Base-by-base conservation (phyloP, 495 filamentous ascomycete species). In the Letharia columbiana region DNA sequence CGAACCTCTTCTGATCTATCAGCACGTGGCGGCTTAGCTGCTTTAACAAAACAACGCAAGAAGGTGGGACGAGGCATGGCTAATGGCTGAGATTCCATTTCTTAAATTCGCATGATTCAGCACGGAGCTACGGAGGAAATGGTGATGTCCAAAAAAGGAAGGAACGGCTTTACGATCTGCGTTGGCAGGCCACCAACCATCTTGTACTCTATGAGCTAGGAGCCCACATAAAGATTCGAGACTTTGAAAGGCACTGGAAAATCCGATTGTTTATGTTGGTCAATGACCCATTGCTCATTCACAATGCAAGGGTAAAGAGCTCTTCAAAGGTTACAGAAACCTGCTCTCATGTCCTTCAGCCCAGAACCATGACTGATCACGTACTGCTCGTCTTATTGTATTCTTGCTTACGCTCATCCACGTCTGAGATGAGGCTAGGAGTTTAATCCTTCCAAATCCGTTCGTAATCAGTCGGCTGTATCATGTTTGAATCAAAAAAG, bases 1-100 rank as follows among this genome's bases (percentile, higher is more conserved):
- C 73, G 94, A 98, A 76, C 94, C 94, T n/a, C 80, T 98, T 47
- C 80, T 98, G 39, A 85, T 98, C 64, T 98, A 98, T 75, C 91
- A 93, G 75, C 86, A 87, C 63, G 88, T 89, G 52, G 71, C 62
- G 52, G 71, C 59, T 11, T 73, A 63, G 64, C 41, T 52, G 52
- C 6, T 61, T 6, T 9, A 0, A 58, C 9, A 59, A 31, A 11
- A 37, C 8, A 9, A 31, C n/a, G 18, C 40, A 9, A 50, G 47
- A 62, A 62, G 28, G 41, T 37, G 18, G 20, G 37, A 65, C 50
- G 63, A 59, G 39, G 40, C 3, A 65, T 47, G 42, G 54, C 52
- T 60, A 23, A 41, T 49, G 42, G 42, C 33, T 12, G 11, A 57
- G 15, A 35, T 35, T 65, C 39, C 31, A 11, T 28, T 60, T 59